Percentiles rank a stretch among this genome's conserved stretches.
Conservation (phyloP, 257 asterid genomes). For the Parsonsia alboflavescens region DNA sequence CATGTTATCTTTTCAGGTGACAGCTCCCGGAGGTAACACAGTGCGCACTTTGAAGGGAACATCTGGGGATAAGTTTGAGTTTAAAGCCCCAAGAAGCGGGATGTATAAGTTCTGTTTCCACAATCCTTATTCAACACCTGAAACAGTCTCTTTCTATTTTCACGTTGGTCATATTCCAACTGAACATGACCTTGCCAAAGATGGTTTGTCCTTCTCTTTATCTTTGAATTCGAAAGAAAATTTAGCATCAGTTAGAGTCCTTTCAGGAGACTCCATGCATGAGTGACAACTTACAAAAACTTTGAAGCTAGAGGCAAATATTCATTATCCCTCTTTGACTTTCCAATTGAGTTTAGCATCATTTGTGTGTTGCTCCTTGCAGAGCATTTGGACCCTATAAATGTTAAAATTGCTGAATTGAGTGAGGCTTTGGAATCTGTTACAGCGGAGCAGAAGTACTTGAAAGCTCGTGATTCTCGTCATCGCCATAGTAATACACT, state of each 20-base stretch:
- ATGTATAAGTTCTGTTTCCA: slow-evolving; percentile 93
- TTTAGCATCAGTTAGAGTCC: background rate
- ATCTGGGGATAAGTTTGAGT: slow-evolving; percentile 75
- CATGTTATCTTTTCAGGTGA: slow-evolving; percentile 48
- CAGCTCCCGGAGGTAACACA: slow-evolving; percentile 47
- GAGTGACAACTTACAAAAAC: background rate
- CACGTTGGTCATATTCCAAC: slow-evolving; percentile 82
- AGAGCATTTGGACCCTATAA: slow-evolving; percentile 77
- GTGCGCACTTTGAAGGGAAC: slow-evolving; percentile 59
- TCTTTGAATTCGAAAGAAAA: background rate
- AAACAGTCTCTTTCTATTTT: slow-evolving; percentile 77
- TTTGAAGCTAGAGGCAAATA: slow-evolving; percentile 2
- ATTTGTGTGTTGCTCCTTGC: slow-evolving; percentile 24
- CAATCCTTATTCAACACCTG: slow-evolving; percentile 61
- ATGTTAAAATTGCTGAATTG: slow-evolving; percentile 80
- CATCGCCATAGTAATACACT: slow-evolving; percentile 71
- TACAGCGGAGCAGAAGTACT: slow-evolving; percentile 71
- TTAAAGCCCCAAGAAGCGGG: slow-evolving; percentile 69
- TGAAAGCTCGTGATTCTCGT: slow-evolving; percentile 67
- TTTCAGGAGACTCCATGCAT: background rate
- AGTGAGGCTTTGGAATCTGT: slow-evolving; percentile 78
- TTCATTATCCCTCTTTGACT: slow-evolving; percentile 4
- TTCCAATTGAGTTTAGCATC: slow-evolving; percentile 7
- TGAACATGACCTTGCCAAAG: slow-evolving; percentile 71
- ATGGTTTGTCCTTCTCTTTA: slow-evolving; percentile 50